Conservation (phyloP, 345 rosid genomes). For the Sonneratia caseolaris region DNA sequence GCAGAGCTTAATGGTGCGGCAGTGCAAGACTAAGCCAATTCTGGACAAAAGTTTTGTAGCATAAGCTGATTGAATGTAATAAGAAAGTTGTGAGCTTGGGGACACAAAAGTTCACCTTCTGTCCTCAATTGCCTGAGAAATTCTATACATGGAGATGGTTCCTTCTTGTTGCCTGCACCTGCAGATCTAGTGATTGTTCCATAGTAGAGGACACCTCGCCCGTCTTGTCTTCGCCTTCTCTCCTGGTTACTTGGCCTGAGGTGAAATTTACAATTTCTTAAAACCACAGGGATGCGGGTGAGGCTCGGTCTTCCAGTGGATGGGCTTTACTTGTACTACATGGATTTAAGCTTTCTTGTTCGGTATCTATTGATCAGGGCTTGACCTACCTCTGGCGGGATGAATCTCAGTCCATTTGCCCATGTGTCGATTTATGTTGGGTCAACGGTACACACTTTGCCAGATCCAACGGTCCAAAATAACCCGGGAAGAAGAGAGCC, state of each 20-base stretch:
- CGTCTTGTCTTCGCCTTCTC: too few relatives aligned
- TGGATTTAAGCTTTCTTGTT: too few relatives aligned
- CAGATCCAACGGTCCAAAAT: constrained; percentile 9
- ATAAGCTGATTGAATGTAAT: not conserved
- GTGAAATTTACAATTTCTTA: too few relatives aligned
- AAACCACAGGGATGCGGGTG: too few relatives aligned
- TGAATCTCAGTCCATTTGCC: too few relatives aligned
- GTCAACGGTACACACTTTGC: not conserved
- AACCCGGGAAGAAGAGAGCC: not conserved
- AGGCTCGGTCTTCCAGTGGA: too few relatives aligned
- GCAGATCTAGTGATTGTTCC: not conserved
- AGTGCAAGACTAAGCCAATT: not conserved
- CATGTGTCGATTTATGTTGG: too few relatives aligned
- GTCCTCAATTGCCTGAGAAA: not conserved
- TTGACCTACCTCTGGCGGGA: too few relatives aligned
- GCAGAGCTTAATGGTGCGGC: constrained; percentile 12
- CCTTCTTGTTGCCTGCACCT: not conserved
- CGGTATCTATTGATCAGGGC: too few relatives aligned
- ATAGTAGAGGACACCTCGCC: too few relatives aligned
- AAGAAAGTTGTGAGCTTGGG: not conserved
- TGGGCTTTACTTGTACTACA: too few relatives aligned
- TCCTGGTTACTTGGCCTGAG: too few relatives aligned
- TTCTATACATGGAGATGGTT: not conserved
- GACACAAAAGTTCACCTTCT: not conserved
- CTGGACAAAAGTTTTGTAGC: not conserved